A percentile compares a stretch with the other conserved stretches of the same genome.
phyloP scores from a whole-genome alignment of 495 filamentous ascomycete genomes.

The Corynascus novoguineensis region DNA sequence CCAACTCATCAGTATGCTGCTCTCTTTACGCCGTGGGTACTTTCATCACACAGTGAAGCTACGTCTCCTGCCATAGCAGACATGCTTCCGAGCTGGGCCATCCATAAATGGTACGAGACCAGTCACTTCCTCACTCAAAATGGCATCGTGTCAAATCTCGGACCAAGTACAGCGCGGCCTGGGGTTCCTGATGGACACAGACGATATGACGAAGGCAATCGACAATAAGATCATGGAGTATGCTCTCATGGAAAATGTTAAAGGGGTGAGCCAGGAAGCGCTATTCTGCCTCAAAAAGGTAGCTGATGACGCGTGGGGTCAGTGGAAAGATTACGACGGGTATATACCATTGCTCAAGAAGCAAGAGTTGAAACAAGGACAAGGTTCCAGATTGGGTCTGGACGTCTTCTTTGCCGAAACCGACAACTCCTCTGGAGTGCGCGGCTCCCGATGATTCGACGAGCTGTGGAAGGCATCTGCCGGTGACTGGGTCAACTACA shows the following conservation, averaged over 20 bases:
- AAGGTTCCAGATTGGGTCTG: neutral
- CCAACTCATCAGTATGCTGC: neutral
- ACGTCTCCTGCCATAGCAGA: neutral
- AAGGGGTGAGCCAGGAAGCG: neutral
- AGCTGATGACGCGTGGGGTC: neutral
- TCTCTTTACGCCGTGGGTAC: neutral
- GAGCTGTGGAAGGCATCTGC: neutral
- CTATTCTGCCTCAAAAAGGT: neutral
- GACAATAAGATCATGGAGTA: slow-evolving; percentile 1
- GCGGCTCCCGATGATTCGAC: neutral
- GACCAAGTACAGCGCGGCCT: neutral
- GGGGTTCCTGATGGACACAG: neutral
- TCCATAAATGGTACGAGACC: neutral
- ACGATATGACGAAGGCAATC: neutral
- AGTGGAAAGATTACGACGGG: neutral
- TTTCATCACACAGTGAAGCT: neutral
- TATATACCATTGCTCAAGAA: neutral
- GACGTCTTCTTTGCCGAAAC: neutral
- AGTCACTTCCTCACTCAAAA: neutral
- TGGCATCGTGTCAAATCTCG: neutral
- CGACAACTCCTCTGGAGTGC: neutral
- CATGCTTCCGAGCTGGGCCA: neutral
- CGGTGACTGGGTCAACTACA: neutral
- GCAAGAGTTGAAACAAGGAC: neutral
- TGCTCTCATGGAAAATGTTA: neutral